Evolutionary conservation across 2,329 filamentous ascomycete genomes (phyloP), one percentile per base, ranked within the genome.

Genomic region (Fusarium ramigenum): DNA sequence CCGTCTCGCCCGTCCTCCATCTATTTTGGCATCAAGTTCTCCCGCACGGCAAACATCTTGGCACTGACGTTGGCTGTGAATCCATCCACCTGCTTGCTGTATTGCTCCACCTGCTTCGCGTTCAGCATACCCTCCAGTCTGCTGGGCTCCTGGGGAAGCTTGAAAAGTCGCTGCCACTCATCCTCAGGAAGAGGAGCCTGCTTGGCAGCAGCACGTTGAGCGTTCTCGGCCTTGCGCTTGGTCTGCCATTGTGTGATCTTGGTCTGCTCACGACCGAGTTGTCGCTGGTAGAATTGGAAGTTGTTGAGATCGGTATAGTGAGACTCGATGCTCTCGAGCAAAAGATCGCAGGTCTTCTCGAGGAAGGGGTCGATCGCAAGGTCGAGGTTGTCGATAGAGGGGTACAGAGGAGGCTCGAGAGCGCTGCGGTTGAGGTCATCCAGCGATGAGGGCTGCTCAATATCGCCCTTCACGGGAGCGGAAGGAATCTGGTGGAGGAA

Each of bases 221-320:
- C 92, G 81, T 99, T 99, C 89, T 99, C 96, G 21, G 94, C 92
- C 87, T 97, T 97, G 81, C 96, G 93, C 91, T 99, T 98, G 70
- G 92, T 86, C 86, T 98, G 96, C 96, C 96, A 99, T 75, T 95
- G 93, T 62, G 93, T 92, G 79, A 99, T 98, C 90, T 98, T 99
- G 79, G 93, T 86, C 86, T 99, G 96, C 87, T 99, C 96, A 78
- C 96, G 93, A 60, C 92, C 93, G 65, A 98, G 89, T 80, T 97
- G 95, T 79, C 96, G 91, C 86, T 98, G 95, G 87, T 98, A 98
- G 89, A 90, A 91, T 84, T 98, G 95, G 87, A 97, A 96, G 89
- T 99, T 99, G 91, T 98, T 98, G 82, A 97, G 93, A 85, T 99
- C 96, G 69, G 95, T 97, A 86, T 98, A 96, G 87, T 99, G 96